Base-by-base conservation (phyloP, 169 alveolate genomes). In the Plasmodium vinckei region DNA sequence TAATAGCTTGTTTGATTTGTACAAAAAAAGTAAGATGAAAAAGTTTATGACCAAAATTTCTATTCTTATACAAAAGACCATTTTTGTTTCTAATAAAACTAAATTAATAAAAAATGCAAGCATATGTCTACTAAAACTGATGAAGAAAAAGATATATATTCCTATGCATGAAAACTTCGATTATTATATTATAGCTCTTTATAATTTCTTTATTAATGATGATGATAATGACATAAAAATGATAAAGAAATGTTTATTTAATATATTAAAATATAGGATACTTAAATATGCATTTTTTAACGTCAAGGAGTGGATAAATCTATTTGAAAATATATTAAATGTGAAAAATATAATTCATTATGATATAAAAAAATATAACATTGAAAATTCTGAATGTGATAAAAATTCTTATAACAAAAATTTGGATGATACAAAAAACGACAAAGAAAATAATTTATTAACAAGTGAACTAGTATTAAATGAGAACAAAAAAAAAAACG, bases 161-260 rank as follows among this genome's bases (percentile, higher is more conserved):
- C 91, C 91, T 1, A 46, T 86, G 47, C 84, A 72, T 53, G 72
- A 69, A 27, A 86, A 86, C 71, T 86, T 86, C 49, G 91, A 86
- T 86, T 86, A 86, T 56, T 63, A 70, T 13, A 61, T 86, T 70
- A 47, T 86, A 53, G 57, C 71, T 12, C 47, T 86, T 47, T 44
- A 86, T 39, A 86, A 86, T 17, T 15, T 57, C 27, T 25, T 59
- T 65, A 33, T 33, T 33, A 33, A 33, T 33, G 42, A 33, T 33
- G 42, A 33, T 33, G 42, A 33, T 0, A 33, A 33, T 33, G 47
- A 61, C 68, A 65, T 9, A 9, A 72, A 70, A 9, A 69, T 44
- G 33, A 7, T 86, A 46, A 21, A 86, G 13, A 56, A 46, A 9
- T 25, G 44, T 23, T 46, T 86, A 19, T 42, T 42, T 21, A 61